Evolutionary conservation across 1,284 basidiomycete species (phyloP).

Genomic region (Ganoderma leucocontextum): DNA sequence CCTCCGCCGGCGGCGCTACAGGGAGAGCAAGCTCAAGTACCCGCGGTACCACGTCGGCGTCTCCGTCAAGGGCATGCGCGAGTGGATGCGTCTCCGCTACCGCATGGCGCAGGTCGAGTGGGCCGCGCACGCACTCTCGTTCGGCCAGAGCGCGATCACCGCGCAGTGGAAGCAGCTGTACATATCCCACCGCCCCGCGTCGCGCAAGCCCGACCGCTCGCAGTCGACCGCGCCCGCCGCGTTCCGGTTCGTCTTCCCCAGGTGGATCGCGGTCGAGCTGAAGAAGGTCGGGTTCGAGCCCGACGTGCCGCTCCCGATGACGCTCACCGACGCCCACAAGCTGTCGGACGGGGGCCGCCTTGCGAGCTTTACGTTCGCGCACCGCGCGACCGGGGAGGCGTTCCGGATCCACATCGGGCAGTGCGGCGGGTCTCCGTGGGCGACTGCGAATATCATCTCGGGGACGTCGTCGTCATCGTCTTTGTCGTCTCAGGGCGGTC

Average conservation of each 20-base stretch:
- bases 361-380: slow-evolving; percentile 19
- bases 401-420: slow-evolving; percentile 26
- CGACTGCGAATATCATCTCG: slow-evolving; percentile 13
- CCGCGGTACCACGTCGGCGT: slow-evolving; percentile 25
- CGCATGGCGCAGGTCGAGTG: slow-evolving; percentile 27
- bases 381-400: slow-evolving; percentile 13
- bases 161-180: slow-evolving; percentile 29
- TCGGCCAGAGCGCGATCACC: slow-evolving; percentile 19
- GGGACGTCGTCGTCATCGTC: not conserved
- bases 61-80: slow-evolving; percentile 18
- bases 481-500: not conserved
- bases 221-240: not conserved
- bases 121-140: slow-evolving; percentile 26
- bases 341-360: slow-evolving; percentile 10
- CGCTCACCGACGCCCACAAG: slow-evolving; percentile 8
- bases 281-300: slow-evolving; percentile 25
- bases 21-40: slow-evolving; percentile 14
- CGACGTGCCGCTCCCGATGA: slow-evolving; percentile 1
- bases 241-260: slow-evolving; percentile 27
- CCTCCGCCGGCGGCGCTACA: slow-evolving; percentile 21
- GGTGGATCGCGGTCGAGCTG: slow-evolving; percentile 29
- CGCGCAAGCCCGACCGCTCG: slow-evolving; percentile 14
- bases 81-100: slow-evolving; percentile 25
- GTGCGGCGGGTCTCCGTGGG: slow-evolving; percentile 22
- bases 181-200: slow-evolving; percentile 28